Evolutionary conservation across 805 yeast genomes (phyloP).

Genomic region (Starmerella kuoi): DNA sequence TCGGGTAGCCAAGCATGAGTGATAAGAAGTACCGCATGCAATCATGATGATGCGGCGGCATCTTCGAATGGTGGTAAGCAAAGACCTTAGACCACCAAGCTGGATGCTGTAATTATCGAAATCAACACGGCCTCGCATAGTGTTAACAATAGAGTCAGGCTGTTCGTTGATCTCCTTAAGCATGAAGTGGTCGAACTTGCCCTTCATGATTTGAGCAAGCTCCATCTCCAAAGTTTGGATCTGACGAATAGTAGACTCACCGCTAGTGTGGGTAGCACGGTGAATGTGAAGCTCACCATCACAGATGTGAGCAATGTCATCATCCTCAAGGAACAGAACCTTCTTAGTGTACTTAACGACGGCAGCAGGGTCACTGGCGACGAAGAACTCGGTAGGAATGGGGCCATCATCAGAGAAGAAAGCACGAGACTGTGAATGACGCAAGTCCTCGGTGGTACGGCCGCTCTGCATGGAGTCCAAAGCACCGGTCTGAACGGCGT

Average conservation of each 20-base stretch:
- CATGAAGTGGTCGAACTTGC: slow-evolving; percentile 93
- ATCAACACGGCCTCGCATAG: slow-evolving; percentile 98
- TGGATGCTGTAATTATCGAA: slow-evolving; percentile 65
- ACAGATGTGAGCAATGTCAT: slow-evolving; percentile 94
- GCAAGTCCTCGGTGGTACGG: slow-evolving; percentile 33
- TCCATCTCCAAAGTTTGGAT: slow-evolving; percentile 96
- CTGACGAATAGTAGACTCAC: slow-evolving; percentile 82
- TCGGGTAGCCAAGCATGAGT: slow-evolving; percentile 94
- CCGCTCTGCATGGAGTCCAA: slow-evolving; percentile 41
- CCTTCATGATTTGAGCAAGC: slow-evolving; percentile 95
- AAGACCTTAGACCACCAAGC: slow-evolving; percentile 80
- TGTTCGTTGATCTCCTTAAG: slow-evolving; percentile 97
- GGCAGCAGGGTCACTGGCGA: slow-evolving; percentile 95
- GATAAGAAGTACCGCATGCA: slow-evolving; percentile 99
- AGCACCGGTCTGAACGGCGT: slow-evolving; percentile 21
- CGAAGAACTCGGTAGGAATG: slow-evolving; percentile 87
- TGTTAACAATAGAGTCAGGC: slow-evolving; percentile 94
- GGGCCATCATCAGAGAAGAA: slow-evolving; percentile 93
- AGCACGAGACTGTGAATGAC: slow-evolving; percentile 92
- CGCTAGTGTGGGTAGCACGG: slow-evolving; percentile 75
- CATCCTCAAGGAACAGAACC: slow-evolving; percentile 91
- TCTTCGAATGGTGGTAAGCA: slow-evolving; percentile 78
- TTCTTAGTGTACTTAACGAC: slow-evolving; percentile 94
- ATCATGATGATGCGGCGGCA: slow-evolving; percentile 94
- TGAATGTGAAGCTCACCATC: slow-evolving; percentile 98